phyloP scores from a whole-genome alignment of 2,329 filamentous ascomycete genomes.

The Aureobasidium sp. region DNA sequence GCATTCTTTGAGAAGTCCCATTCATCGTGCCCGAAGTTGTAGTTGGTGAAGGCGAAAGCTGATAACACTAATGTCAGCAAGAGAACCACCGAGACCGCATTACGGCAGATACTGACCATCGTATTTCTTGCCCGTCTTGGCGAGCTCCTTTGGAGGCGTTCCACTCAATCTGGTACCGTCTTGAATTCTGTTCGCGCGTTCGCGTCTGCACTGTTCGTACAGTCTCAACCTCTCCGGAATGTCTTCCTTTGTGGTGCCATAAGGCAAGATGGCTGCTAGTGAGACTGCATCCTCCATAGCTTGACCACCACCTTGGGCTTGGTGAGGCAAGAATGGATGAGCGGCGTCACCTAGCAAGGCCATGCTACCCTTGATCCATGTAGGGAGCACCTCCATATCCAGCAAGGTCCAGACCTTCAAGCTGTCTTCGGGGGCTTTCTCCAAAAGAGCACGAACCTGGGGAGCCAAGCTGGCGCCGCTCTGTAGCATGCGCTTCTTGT shows the following conservation, averaged over 20 bases:
- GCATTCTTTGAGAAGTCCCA: constrained; percentile 47
- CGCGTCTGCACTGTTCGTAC: constrained; percentile 51
- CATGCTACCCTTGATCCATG: constrained; percentile 49
- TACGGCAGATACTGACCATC: constrained; percentile 2
- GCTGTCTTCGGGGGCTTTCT: constrained; percentile 29
- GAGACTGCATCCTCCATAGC: constrained; percentile 63
- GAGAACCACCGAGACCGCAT: too few species aligned
- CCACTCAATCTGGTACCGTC: constrained; percentile 50
- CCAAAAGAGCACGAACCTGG: constrained; percentile 30
- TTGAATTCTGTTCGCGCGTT: constrained; percentile 53
- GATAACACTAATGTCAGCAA: constrained; percentile 10
- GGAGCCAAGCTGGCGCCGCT: constrained; percentile 34
- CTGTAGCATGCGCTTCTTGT: constrained; percentile 34
- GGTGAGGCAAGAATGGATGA: constrained; percentile 60
- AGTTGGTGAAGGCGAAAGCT: constrained; percentile 22
- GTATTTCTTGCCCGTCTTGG: constrained; percentile 16
- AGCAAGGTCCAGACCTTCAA: constrained; percentile 54
- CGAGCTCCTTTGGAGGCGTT: constrained; percentile 36
- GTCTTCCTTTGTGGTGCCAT: constrained; percentile 38
- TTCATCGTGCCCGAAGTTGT: constrained; percentile 42
- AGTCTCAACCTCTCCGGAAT: constrained; percentile 51
- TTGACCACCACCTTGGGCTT: constrained; percentile 55
- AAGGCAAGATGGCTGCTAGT: constrained; percentile 49
- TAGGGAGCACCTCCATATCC: constrained; percentile 54
- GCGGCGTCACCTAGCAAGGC: constrained; percentile 60